Evolutionary conservation across 768 basidiomycete species (phyloP).

Genomic region (Lentinula raphanica): DNA sequence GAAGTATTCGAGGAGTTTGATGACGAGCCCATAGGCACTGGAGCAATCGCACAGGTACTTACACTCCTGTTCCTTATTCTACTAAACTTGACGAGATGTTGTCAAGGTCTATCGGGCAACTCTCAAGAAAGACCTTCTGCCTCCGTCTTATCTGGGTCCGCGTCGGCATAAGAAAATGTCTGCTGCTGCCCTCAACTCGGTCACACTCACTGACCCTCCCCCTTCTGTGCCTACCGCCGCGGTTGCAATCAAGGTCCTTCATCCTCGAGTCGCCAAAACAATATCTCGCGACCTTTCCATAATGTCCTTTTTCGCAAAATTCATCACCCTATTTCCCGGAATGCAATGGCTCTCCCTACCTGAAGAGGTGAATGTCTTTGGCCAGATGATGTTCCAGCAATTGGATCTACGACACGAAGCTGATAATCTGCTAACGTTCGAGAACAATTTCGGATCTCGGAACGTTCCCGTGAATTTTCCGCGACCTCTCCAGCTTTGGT

Average conservation of each 20-base stretch:
- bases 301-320: constrained; percentile 87
- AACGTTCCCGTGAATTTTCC: constrained; percentile 87
- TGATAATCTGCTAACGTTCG: constrained; percentile 79
- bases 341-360: constrained; percentile 96
- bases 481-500: constrained; percentile 75
- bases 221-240: constrained; percentile 76
- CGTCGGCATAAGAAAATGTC: constrained; percentile 51
- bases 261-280: constrained; percentile 76
- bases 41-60: constrained; percentile 89
- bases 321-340: constrained; percentile 77
- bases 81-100: no score
- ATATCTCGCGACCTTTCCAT: constrained; percentile 90
- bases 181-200: constrained; percentile 41
- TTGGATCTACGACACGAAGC: constrained; percentile 89
- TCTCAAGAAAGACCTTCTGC: constrained; percentile 78
- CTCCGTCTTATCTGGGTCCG: constrained; percentile 77
- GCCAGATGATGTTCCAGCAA: constrained; percentile 93
- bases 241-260: constrained; percentile 94
- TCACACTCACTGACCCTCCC: constrained; percentile 59
- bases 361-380: constrained; percentile 93
- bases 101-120: constrained; percentile 82
- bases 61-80: background rate
- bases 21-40: constrained; percentile 85
- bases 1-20: constrained; percentile 92
- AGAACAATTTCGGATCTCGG: constrained; percentile 76